Percentiles rank a stretch among this genome's conserved stretches.
Conservation (phyloP, 805 yeast species). For the Yamadazyma scolyti region DNA sequence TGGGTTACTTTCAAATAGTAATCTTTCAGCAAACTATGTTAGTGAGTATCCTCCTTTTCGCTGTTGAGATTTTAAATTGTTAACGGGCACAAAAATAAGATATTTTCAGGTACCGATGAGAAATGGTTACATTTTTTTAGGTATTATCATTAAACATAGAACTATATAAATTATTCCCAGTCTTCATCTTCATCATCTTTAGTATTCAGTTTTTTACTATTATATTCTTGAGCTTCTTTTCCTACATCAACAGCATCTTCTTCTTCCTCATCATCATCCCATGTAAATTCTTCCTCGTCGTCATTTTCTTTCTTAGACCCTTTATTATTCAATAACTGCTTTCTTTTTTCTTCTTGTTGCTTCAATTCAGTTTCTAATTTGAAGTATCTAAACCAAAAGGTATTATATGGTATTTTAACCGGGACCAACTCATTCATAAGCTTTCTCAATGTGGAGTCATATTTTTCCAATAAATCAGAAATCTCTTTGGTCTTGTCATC, state of each 20-base stretch:
- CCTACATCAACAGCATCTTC: slow-evolving; percentile 13
- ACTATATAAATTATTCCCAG: slow-evolving; percentile 45
- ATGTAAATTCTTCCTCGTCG: slow-evolving; percentile 50
- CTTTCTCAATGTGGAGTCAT: slow-evolving; percentile 46
- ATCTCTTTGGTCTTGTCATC: slow-evolving; percentile 51
- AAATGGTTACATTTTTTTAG: too few relatives aligned
- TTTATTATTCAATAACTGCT: slow-evolving; percentile 49
- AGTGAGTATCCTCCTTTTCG: too few relatives aligned
- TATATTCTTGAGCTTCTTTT: slow-evolving; percentile 6
- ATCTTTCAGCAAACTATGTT: too few relatives aligned
- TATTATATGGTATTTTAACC: slow-evolving; percentile 48
- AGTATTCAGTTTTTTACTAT: not conserved
- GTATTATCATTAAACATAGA: too few relatives aligned
- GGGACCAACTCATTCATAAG: slow-evolving; percentile 70
- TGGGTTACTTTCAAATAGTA: too few relatives aligned
- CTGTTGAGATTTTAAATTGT: too few relatives aligned
- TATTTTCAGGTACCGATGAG: too few relatives aligned
- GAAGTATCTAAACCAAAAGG: slow-evolving; percentile 77
- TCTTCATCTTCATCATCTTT: slow-evolving; percentile 46
- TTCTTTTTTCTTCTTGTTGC: slow-evolving; percentile 63
- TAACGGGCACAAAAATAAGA: too few relatives aligned
- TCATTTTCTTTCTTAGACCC: slow-evolving; percentile 28
- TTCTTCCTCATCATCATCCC: slow-evolving; percentile 49
- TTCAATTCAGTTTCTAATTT: slow-evolving; percentile 49
- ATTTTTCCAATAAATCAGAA: slow-evolving; percentile 41